Percentiles rank a stretch among this genome's conserved stretches.
These are phyloP conservation scores for Monilinia laxa DNA, from an alignment of 2,329 filamentous ascomycete genomes.

Conservation along the genomic window DNA sequence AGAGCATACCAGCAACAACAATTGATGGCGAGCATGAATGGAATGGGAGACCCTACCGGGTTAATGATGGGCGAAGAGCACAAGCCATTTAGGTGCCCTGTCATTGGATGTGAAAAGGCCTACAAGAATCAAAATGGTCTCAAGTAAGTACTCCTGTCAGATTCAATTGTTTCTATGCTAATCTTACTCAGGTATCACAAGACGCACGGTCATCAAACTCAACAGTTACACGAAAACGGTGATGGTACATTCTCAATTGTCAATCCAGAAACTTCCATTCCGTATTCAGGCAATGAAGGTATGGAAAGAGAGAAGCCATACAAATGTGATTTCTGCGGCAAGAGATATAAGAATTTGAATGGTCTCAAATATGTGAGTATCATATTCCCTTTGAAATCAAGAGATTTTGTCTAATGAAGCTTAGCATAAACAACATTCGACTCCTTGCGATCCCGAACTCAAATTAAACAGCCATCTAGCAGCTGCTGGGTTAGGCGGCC, in stretches of 20 bases:
- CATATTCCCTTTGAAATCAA: neutral
- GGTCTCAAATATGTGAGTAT: constrained; percentile 84
- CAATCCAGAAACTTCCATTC: constrained; percentile 89
- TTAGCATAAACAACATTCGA: constrained; percentile 76
- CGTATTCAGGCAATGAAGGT: constrained; percentile 93
- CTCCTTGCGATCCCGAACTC: constrained; percentile 84
- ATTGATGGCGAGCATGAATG: constrained; percentile 46
- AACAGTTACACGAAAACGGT: constrained; percentile 93
- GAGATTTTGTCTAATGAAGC: constrained; percentile 40
- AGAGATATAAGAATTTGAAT: constrained; percentile 98
- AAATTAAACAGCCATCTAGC: constrained; percentile 46
- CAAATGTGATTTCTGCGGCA: constrained; percentile 93
- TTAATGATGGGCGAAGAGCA: constrained; percentile 76
- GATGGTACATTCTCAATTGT: constrained; percentile 98
- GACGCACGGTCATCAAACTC: constrained; percentile 90
- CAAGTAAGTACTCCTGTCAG: constrained; percentile 63
- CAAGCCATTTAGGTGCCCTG: constrained; percentile 96
- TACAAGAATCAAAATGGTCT: constrained; percentile 99
- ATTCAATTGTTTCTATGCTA: constrained; percentile 23
- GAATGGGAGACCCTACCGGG: constrained; percentile 40
- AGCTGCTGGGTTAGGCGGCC: constrained; percentile 36
- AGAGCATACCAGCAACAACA: constrained; percentile 62
- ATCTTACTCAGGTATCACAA: constrained; percentile 59
- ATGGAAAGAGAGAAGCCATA: constrained; percentile 99
- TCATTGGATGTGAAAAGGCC: constrained; percentile 97